phyloP scores from a whole-genome alignment of 176 grass and related monocot genomes.

The Areca catechu region DNA sequence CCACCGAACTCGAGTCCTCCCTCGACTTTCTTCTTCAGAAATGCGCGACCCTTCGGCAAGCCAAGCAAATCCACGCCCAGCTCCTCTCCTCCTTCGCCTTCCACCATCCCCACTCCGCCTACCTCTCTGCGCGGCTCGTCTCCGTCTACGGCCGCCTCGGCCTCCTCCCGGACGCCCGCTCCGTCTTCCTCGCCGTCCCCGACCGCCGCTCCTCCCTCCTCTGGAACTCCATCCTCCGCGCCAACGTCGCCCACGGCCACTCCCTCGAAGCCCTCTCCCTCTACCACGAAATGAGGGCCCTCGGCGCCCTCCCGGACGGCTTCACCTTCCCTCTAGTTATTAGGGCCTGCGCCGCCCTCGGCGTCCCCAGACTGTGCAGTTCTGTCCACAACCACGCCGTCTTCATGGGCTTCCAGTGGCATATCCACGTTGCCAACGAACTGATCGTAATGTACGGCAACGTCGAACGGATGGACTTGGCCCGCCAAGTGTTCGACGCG shows the following conservation, averaged over 20 bases:
- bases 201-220: slow-evolving; percentile 10
- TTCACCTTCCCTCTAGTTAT: slow-evolving; percentile 64
- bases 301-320: slow-evolving; percentile 31
- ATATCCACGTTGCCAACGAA: slow-evolving; percentile 39
- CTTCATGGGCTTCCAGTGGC: slow-evolving; percentile 33
- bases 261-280: slow-evolving; percentile 23
- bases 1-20: neutral
- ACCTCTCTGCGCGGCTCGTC: slow-evolving; percentile 5
- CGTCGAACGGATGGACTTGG: slow-evolving; percentile 10
- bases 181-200: neutral
- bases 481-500: slow-evolving; percentile 39
- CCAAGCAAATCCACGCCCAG: slow-evolving; percentile 15
- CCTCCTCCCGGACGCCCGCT: neutral
- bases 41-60: slow-evolving; percentile 6
- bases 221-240: slow-evolving; percentile 45
- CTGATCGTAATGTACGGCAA: slow-evolving; percentile 34
- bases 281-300: slow-evolving; percentile 39
- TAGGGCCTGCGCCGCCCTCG: slow-evolving; percentile 6
- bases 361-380: neutral
- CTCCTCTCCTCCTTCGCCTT: neutral
- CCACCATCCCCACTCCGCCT: slow-evolving; percentile 14
- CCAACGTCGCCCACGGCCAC: slow-evolving; percentile 23
- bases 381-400: slow-evolving; percentile 34
- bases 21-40: neutral
- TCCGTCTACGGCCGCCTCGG: neutral